Percentiles rank a stretch among this genome's conserved stretches.
Evolutionary conservation across 2,329 filamentous ascomycete genomes (phyloP).

Genomic region (Pezicula carpinea): DNA sequence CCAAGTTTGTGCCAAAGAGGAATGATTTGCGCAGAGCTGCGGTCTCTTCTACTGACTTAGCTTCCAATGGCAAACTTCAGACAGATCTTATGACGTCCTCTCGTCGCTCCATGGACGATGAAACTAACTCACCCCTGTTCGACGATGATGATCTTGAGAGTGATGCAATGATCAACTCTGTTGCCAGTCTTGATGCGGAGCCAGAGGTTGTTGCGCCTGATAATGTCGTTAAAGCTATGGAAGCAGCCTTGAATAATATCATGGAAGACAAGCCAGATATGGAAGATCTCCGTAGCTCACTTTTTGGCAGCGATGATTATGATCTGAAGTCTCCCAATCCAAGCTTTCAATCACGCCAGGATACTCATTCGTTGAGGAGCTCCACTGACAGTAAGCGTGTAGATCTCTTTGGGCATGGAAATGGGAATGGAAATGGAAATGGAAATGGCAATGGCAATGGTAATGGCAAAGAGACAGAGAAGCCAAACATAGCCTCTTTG

Average conservation of each 20-base stretch:
- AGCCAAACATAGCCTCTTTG: constrained; percentile 84
- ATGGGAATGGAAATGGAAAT: constrained; percentile 23
- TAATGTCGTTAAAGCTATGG: constrained; percentile 87
- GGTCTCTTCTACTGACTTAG: constrained; percentile 56
- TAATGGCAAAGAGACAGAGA: constrained; percentile 45
- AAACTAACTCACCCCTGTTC: constrained; percentile 56
- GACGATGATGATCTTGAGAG: constrained; percentile 77
- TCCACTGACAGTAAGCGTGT: constrained; percentile 53
- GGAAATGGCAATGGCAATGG: too few relatives aligned
- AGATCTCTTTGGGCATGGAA: constrained; percentile 35
- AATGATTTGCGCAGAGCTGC: constrained; percentile 55
- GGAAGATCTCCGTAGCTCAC: constrained; percentile 59
- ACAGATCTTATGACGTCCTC: constrained; percentile 31
- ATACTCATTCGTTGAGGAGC: constrained; percentile 56
- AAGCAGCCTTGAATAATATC: constrained; percentile 86
- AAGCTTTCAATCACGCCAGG: constrained; percentile 44
- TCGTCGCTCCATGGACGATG: constrained; percentile 69
- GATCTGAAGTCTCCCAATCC: constrained; percentile 35
- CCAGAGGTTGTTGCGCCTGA: constrained; percentile 58
- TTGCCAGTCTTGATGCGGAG: constrained; percentile 75
- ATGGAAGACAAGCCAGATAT: constrained; percentile 73
- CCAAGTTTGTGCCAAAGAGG: constrained; percentile 36
- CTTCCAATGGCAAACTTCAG: constrained; percentile 35
- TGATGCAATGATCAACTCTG: constrained; percentile 65
- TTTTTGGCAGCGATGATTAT: constrained; percentile 54